Conservation (phyloP, 768 basidiomycete genomes). For the Lentinula sp. region DNA sequence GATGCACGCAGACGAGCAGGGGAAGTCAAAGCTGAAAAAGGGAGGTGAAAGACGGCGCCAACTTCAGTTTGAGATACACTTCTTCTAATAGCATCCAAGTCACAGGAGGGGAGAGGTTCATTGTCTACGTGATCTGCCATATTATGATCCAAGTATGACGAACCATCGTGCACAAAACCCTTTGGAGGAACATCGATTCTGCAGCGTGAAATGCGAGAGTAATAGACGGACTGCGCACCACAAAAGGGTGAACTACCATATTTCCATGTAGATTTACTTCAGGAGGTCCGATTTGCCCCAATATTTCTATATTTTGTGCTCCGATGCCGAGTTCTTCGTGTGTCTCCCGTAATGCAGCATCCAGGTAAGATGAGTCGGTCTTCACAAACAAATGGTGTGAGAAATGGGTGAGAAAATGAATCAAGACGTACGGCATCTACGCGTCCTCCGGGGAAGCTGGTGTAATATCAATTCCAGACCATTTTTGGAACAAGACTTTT, state of each 20-base stretch:
- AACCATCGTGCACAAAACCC: conserved; percentile 22
- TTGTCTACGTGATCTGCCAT: conserved; percentile 20
- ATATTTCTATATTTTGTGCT: conserved; percentile 54
- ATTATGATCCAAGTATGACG: conserved; percentile 3
- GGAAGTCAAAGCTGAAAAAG: conserved; percentile 45
- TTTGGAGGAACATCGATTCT: conserved; percentile 1
- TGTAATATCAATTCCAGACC: not conserved
- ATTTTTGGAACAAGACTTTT: too few species aligned
- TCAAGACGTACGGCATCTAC: conserved; percentile 48
- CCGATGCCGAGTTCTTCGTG: conserved; percentile 66
- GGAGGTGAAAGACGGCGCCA: conserved; percentile 65
- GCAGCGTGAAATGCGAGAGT: not conserved
- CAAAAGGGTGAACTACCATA: conserved; percentile 69
- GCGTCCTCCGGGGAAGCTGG: conserved; percentile 71
- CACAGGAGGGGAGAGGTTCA: conserved; percentile 55
- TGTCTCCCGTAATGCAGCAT: conserved; percentile 66
- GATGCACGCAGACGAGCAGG: conserved; percentile 41
- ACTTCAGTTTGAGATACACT: conserved; percentile 58
- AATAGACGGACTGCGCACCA: conserved; percentile 42
- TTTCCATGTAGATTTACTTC: conserved; percentile 51
- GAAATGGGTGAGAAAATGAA: not conserved
- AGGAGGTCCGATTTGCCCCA: conserved; percentile 61
- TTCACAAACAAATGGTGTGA: conserved; percentile 15
- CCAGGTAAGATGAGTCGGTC: conserved; percentile 48
- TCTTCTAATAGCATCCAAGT: conserved; percentile 38